These are phyloP conservation scores for Helianthus tuberosus DNA, from an alignment of 129 eudicot genomes.

Conservation along the genomic window DNA sequence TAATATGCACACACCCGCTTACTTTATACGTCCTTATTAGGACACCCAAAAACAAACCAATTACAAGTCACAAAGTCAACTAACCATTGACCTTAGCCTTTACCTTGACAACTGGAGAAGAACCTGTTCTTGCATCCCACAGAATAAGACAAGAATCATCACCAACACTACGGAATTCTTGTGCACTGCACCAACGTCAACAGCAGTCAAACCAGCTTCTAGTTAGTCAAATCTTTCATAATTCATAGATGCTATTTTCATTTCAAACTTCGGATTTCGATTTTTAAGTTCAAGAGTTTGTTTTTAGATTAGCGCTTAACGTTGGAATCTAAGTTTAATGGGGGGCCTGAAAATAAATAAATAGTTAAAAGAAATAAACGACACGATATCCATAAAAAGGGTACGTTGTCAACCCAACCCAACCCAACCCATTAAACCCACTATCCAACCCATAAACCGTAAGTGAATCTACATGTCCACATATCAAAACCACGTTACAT, in stretches of 20 bases:
- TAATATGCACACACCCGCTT: background rate
- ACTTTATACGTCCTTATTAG: background rate
- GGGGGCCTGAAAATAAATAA: too few relatives aligned
- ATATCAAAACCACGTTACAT: background rate
- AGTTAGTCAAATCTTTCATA: slow-evolving; percentile 7
- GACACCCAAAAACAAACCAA: background rate
- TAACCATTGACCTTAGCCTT: background rate
- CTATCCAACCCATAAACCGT: too few relatives aligned
- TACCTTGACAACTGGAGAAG: slow-evolving; percentile 78
- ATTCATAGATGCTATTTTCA: background rate
- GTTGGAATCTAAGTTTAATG: too few relatives aligned
- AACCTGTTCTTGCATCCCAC: slow-evolving; percentile 90
- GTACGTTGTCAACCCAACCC: too few relatives aligned
- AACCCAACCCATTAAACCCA: too few relatives aligned
- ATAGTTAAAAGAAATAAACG: too few relatives aligned
- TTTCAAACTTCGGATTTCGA: too few relatives aligned
- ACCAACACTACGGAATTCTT: slow-evolving; percentile 95
- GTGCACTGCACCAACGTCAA: slow-evolving; percentile 50
- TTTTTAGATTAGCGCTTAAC: too few relatives aligned
- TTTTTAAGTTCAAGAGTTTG: too few relatives aligned
- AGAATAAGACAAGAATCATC: slow-evolving; percentile 95
- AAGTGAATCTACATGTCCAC: too few relatives aligned
- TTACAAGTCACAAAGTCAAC: background rate
- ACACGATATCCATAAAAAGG: too few relatives aligned
- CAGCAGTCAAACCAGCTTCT: background rate